phyloP scores from a whole-genome alignment of 163 green algal species.

The Scenedesmus sp. region DNA sequence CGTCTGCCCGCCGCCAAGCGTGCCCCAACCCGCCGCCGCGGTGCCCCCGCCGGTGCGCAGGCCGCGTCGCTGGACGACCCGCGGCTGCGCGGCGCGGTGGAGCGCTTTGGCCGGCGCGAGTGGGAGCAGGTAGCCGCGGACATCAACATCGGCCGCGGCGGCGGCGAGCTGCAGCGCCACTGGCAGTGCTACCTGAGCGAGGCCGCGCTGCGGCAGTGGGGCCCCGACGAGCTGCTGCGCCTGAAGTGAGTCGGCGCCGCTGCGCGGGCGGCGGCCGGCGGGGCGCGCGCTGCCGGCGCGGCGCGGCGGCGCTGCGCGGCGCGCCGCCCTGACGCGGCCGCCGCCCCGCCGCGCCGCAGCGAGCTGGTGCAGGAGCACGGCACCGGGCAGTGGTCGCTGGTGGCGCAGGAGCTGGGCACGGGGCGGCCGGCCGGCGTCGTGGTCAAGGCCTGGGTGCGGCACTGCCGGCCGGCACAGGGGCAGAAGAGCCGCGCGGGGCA shows the following conservation, averaged over 20 bases:
- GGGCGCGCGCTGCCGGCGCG: too few relatives aligned
- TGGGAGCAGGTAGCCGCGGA: slow-evolving; percentile 8
- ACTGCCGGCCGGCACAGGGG: background rate
- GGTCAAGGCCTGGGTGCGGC: slow-evolving; percentile 3
- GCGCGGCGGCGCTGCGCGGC: too few relatives aligned
- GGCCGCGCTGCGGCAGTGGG: background rate
- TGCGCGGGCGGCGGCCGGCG: too few relatives aligned
- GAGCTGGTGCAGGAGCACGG: slow-evolving; percentile 1
- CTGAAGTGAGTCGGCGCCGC: background rate
- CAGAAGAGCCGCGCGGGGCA: too few relatives aligned
- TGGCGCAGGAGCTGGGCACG: background rate
- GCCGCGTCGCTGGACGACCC: background rate
- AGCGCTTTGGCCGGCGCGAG: background rate
- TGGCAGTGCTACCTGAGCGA: slow-evolving; percentile 1
- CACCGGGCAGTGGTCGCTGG: background rate
- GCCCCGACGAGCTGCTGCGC: background rate
- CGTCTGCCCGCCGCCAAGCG: too few relatives aligned
- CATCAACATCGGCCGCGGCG: slow-evolving; percentile 6
- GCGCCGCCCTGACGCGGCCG: too few relatives aligned
- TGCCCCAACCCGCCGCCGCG: too few relatives aligned
- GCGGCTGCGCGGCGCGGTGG: background rate
- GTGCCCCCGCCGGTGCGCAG: too few relatives aligned
- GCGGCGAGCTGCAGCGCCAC: background rate
- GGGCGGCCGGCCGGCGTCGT: background rate
- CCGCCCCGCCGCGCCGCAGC: background rate